Conservation (phyloP, 2,329 filamentous ascomycete genomes). For the Chaetomium sp. region DNA sequence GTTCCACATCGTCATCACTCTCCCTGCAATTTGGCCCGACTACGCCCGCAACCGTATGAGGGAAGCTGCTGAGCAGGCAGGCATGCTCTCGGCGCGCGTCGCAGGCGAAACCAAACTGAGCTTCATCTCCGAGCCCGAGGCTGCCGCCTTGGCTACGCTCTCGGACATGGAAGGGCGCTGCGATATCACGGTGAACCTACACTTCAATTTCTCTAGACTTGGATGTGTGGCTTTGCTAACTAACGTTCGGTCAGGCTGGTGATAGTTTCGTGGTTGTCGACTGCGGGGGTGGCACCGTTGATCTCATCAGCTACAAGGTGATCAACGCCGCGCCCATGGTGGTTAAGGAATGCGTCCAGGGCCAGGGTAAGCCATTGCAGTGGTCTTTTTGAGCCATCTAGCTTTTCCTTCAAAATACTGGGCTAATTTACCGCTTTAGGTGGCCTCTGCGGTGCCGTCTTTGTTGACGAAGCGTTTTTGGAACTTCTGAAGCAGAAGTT, state of each 20-base stretch:
- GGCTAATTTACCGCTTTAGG: constrained; percentile 34
- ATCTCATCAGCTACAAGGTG: constrained; percentile 47
- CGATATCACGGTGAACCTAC: constrained; percentile 15
- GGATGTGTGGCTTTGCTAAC: neutral
- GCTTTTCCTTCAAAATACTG: too few species aligned
- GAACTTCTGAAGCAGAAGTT: constrained; percentile 37
- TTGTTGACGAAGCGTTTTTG: constrained; percentile 46
- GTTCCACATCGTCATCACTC: constrained; percentile 46
- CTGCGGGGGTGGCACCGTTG: constrained; percentile 39
- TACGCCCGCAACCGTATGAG: constrained; percentile 45
- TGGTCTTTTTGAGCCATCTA: too few species aligned
- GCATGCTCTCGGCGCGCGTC: constrained; percentile 39
- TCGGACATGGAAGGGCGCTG: constrained; percentile 32
- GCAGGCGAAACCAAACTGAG: constrained; percentile 39
- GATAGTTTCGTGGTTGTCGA: constrained; percentile 38
- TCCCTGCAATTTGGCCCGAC: constrained; percentile 51
- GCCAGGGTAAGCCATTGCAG: constrained; percentile 38
- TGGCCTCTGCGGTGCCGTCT: constrained; percentile 44
- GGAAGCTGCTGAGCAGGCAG: constrained; percentile 41
- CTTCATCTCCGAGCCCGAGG: constrained; percentile 50
- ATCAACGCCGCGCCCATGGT: constrained; percentile 31
- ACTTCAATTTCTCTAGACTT: neutral
- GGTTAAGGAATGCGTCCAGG: constrained; percentile 44
- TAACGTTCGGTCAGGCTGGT: constrained; percentile 6
- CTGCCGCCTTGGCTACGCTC: constrained; percentile 46